Evolutionary conservation across 2,329 filamentous ascomycete genomes (phyloP), one percentile per base, ranked within the genome.

Genomic region (Venturia asperata): DNA sequence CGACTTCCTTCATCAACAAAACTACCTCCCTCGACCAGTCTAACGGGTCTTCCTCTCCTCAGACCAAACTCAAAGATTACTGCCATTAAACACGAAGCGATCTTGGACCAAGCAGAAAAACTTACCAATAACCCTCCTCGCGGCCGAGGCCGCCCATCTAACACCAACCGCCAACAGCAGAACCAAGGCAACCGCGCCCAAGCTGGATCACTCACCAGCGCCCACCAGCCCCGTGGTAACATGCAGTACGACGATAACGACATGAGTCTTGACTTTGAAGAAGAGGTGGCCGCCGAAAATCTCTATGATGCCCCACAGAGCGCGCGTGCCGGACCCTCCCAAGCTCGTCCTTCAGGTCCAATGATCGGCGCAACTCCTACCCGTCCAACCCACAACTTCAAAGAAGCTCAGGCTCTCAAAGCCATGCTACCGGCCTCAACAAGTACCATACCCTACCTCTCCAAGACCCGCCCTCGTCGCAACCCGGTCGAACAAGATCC

Each of bases 401-500:
- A 58, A 9, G 52, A 58, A 7, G 52, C 52, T 6, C 52, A 58
- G 6, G 52, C 52, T n/a, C 52, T 58, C 52, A 58, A 58, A 58
- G 52, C 52, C 30, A 58, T 58, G 52, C 52, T 58, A 34, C 52
- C 27, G 6, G 52, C 27, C 52, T n/a, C 52, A 11, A 34, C 52
- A 58, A 58, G 15, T 15, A 37, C 30, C 15, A 37, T 37, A 15
- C 52, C 52, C 27, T 58, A 34, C 52, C 52, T 58, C 30, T 21
- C 52, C 30, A 58, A 58, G 17, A 30, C 27, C 3, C 52, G 27
- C 21, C 52, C 27, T 11, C 52, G 52, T 58, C 52, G 52, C 52
- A 58, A 34, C 17, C 21, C 47, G 13, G 52, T 58, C 30, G 67
- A 72, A 43, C 67, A 70, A 3, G 70, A 75, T 65, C 70, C 71